Conservation (phyloP, 768 basidiomycete genomes). For the Clitopilus passeckerianus region DNA sequence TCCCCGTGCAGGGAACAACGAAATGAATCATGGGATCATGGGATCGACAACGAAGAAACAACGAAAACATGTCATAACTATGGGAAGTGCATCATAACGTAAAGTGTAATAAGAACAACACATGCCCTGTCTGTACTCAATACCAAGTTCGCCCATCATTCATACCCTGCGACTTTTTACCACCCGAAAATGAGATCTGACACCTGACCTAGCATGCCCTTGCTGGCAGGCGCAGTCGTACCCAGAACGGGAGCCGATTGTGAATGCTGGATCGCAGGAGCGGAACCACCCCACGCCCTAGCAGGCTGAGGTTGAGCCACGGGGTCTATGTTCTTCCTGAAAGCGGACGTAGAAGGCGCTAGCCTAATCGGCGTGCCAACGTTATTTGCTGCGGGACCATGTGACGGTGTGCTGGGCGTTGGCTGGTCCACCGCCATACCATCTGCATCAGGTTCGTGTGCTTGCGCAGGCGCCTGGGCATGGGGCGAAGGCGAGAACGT, state of each 20-base stretch:
- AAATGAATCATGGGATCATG: not conserved
- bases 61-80: not conserved
- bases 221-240: slow-evolving; percentile 27
- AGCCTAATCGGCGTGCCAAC: slow-evolving; percentile 71
- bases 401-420: slow-evolving; percentile 10
- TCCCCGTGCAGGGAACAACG: not conserved
- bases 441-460: slow-evolving; percentile 6
- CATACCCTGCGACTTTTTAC: slow-evolving; percentile 26
- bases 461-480: slow-evolving; percentile 11
- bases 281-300: not conserved
- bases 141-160: not conserved
- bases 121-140: not conserved
- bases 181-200: slow-evolving; percentile 81
- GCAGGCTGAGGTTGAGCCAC: not conserved
- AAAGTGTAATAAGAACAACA: not conserved
- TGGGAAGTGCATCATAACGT: not conserved
- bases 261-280: slow-evolving; percentile 5
- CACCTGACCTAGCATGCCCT: slow-evolving; percentile 66
- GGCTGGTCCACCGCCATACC: slow-evolving; percentile 47
- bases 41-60: not conserved
- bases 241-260: not conserved
- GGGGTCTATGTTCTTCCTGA: slow-evolving; percentile 41
- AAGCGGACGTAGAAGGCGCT: slow-evolving; percentile 69
- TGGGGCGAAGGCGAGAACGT: slow-evolving; percentile 10
- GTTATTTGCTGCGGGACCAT: slow-evolving; percentile 15